Conservation (phyloP, 1,284 basidiomycete species). For the Moniliophthora roreri region DNA sequence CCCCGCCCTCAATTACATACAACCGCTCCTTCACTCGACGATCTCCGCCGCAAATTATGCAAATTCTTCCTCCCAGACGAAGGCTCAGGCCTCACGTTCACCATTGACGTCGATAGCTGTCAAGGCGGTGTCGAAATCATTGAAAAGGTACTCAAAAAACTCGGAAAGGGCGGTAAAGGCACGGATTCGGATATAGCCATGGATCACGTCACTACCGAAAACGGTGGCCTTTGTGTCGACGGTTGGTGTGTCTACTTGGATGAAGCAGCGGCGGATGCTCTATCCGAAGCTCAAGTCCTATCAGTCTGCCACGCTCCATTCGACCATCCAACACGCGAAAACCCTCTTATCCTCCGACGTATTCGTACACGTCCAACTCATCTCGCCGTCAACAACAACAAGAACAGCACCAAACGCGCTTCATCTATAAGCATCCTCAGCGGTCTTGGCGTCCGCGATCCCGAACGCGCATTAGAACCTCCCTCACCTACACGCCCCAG, state of each 20-base stretch:
- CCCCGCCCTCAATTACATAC: slow-evolving; percentile 46
- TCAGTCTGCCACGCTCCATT: slow-evolving; percentile 84
- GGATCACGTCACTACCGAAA: slow-evolving; percentile 55
- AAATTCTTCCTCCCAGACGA: slow-evolving; percentile 86
- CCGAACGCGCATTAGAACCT: slow-evolving; percentile 60
- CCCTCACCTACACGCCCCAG: slow-evolving; percentile 37
- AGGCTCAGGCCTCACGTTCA: slow-evolving; percentile 56
- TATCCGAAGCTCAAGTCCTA: slow-evolving; percentile 85
- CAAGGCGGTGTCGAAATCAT: slow-evolving; percentile 81
- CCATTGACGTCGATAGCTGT: slow-evolving; percentile 80
- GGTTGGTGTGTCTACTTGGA: slow-evolving; percentile 87
- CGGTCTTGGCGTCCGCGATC: slow-evolving; percentile 81
- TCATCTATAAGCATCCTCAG: slow-evolving; percentile 94
- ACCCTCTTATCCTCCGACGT: slow-evolving; percentile 77
- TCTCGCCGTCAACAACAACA: slow-evolving; percentile 31
- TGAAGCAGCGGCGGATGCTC: slow-evolving; percentile 62
- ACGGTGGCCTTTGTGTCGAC: slow-evolving; percentile 75
- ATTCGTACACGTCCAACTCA: slow-evolving; percentile 38
- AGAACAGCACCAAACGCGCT: slow-evolving; percentile 84
- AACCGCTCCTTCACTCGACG: slow-evolving; percentile 64
- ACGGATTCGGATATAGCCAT: slow-evolving; percentile 47
- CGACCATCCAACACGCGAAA: slow-evolving; percentile 79
- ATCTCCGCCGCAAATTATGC: slow-evolving; percentile 78
- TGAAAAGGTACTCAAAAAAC: slow-evolving; percentile 85
- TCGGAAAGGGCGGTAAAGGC: slow-evolving; percentile 66